Evolutionary conservation across 176 grass and related monocot genomes (phyloP).

Genomic region (Triticum dicoccoides): DNA sequence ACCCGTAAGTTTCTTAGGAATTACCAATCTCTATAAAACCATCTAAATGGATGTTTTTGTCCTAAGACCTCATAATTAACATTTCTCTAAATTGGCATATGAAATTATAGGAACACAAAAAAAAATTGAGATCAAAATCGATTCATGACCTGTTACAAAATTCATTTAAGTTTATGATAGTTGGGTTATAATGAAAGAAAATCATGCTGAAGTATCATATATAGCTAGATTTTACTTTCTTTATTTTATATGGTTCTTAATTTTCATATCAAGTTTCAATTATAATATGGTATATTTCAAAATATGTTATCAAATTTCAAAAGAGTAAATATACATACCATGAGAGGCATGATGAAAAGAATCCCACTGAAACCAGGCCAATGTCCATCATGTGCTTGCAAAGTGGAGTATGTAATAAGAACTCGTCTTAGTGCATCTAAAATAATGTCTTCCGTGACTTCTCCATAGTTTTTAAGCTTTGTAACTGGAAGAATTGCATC

Average conservation of each 20-base stretch:
- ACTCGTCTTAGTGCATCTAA: constrained; percentile 4
- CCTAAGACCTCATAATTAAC: background rate
- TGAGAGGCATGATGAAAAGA: constrained; percentile 35
- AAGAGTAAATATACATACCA: constrained; percentile 5
- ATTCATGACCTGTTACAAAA: too few relatives aligned
- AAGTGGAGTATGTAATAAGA: constrained; percentile 1
- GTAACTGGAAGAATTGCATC: background rate
- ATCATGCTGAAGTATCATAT: too few relatives aligned
- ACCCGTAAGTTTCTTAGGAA: background rate
- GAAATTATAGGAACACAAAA: background rate
- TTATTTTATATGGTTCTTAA: too few relatives aligned
- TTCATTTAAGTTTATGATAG: too few relatives aligned
- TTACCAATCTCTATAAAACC: background rate
- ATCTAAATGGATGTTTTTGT: background rate
- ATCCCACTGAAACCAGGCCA: constrained; percentile 35
- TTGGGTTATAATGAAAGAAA: too few relatives aligned
- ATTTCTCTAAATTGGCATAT: too few relatives aligned
- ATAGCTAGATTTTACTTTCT: too few relatives aligned
- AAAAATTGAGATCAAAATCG: too few relatives aligned
- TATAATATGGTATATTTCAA: background rate
- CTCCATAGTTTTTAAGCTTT: background rate
- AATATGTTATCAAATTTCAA: background rate
- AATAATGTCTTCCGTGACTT: constrained; percentile 22
- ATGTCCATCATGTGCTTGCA: constrained; percentile 37
- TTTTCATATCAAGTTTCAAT: background rate